Base-by-base conservation (phyloP, 257 asterid genomes). In the Euphrasia confusa region DNA sequence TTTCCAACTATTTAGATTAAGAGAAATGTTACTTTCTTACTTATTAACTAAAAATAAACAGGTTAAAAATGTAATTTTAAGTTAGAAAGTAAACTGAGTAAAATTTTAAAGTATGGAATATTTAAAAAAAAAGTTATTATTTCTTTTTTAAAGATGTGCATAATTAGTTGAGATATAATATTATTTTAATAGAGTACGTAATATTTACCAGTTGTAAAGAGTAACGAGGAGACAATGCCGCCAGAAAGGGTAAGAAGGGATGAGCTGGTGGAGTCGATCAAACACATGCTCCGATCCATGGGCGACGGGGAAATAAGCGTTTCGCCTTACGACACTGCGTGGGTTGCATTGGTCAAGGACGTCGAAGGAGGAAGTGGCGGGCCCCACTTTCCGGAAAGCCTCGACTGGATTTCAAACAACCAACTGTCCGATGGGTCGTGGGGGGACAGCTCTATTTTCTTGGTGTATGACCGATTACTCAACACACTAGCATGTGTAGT, bases 291-390 rank as follows among this genome's bases (percentile, higher is more conserved):
- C 7, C n/a, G 17, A 1, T 78, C 85, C 0, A 86, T 92, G 93
- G 90, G 75, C 7, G 98, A 89, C 26, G 97, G 97, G 5, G 84
- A 80, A 62, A 92, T 84, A 58, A 86, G 61, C 17, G 17, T 75
- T 30, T 92, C 98, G 3, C 86, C 98, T 0, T 92, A 92, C 71
- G 98, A 92, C 78, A 86, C 98, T 4, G 98, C 98, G 2, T 92
- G 98, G 98, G 97, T 83, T 67, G 97, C 95, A 21, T 69, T 92
- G 5, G 94, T 92, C 63, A 81, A 77, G 54, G 87, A 84, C 10
- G 28, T 72, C 4, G 50, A 61, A 15, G 90, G 84, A 35, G 55
- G n/a, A n/a, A n/a, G 65, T 37, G 80, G 76, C 2, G 32, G 2
- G n/a, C 97, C 98, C 4, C 93, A 86, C 57, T 92, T 92, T 7